A percentile compares a stretch with the other conserved stretches of the same genome.
Evolutionary conservation across 2,329 filamentous ascomycete species (phyloP).

Genomic region (Penicillium nordicum): DNA sequence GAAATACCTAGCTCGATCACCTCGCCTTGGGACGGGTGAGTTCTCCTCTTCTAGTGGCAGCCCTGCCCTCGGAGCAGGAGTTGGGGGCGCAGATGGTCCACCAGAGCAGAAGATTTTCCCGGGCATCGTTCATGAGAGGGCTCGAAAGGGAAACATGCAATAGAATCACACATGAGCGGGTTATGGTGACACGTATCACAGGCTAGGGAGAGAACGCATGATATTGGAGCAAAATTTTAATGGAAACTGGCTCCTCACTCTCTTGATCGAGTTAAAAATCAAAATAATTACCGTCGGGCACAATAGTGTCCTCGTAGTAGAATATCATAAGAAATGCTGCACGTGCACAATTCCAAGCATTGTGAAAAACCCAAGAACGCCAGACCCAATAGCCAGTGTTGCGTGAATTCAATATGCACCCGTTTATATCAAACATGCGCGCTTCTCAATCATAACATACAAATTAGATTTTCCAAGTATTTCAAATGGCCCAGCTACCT

Average conservation of each 20-base stretch:
- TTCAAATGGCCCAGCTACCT: slow-evolving; percentile 69
- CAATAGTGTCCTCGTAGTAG: not conserved
- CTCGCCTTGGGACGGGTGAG: slow-evolving; percentile 8
- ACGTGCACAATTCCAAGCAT: not conserved
- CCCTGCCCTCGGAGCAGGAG: slow-evolving; percentile 4
- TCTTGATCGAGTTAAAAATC: not conserved
- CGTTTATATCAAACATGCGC: not conserved
- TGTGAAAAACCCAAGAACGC: not conserved
- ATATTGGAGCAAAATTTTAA: not conserved
- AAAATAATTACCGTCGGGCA: not conserved
- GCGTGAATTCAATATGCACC: not conserved
- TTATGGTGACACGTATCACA: not conserved
- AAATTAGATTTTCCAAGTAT: not conserved
- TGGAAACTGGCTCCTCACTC: not conserved
- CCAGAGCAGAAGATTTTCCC: slow-evolving; percentile 43
- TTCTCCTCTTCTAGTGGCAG: slow-evolving; percentile 3
- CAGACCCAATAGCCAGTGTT: not conserved
- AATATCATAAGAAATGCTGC: no score
- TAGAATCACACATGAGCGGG: not conserved
- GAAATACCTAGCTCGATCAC: slow-evolving; percentile 3
- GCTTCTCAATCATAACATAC: not conserved
- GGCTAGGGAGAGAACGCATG: no score
- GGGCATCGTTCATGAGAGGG: slow-evolving; percentile 41
- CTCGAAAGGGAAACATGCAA: slow-evolving; percentile 27
- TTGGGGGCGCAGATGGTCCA: slow-evolving; percentile 16